Percentiles rank a stretch among this genome's conserved stretches.
phyloP scores from a whole-genome alignment of 2,329 filamentous ascomycete species.

The Colletotrichum navitas region DNA sequence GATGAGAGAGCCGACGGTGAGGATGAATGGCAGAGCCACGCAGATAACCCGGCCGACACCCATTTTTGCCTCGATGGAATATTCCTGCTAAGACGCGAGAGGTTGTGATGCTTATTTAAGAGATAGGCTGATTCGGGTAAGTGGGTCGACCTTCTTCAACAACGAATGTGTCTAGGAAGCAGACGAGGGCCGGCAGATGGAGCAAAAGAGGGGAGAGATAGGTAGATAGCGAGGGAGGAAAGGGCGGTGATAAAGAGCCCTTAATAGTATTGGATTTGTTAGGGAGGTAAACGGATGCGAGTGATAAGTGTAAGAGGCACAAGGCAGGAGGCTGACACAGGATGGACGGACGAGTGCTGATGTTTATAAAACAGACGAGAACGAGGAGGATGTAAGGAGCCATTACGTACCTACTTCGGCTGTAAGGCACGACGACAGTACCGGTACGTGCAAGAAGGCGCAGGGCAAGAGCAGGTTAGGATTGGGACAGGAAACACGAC shows the following conservation, averaged over 20 bases:
- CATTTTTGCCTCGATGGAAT: slow-evolving; percentile 54
- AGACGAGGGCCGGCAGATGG: slow-evolving; percentile 20
- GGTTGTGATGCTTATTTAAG: slow-evolving; percentile 1
- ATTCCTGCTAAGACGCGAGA: slow-evolving; percentile 24
- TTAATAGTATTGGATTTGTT: neutral
- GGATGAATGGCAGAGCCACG: slow-evolving; percentile 86
- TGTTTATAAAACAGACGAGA: slow-evolving; percentile 40
- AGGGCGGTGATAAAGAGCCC: slow-evolving; percentile 11
- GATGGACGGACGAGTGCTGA: slow-evolving; percentile 37
- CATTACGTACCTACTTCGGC: slow-evolving; percentile 30
- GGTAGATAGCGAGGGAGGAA: slow-evolving; percentile 18
- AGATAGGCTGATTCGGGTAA: slow-evolving; percentile 19
- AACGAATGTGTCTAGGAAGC: slow-evolving; percentile 31
- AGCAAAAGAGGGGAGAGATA: neutral
- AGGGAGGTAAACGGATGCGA: slow-evolving; percentile 19
- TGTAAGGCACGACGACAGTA: slow-evolving; percentile 20
- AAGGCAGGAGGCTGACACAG: slow-evolving; percentile 10
- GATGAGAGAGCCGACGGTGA: slow-evolving; percentile 83
- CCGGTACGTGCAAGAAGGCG: slow-evolving; percentile 33
- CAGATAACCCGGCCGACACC: slow-evolving; percentile 84
- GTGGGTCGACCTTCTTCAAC: slow-evolving; percentile 18
- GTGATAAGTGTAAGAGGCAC: slow-evolving; percentile 25
- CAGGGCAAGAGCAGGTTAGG: slow-evolving; percentile 26
- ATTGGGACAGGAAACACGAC: slow-evolving; percentile 19
- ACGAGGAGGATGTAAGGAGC: slow-evolving; percentile 6